A percentile compares a stretch with the other conserved stretches of the same genome.
Evolutionary conservation across 768 basidiomycete species (phyloP).

Genomic region (Aureoboletus auriporus): DNA sequence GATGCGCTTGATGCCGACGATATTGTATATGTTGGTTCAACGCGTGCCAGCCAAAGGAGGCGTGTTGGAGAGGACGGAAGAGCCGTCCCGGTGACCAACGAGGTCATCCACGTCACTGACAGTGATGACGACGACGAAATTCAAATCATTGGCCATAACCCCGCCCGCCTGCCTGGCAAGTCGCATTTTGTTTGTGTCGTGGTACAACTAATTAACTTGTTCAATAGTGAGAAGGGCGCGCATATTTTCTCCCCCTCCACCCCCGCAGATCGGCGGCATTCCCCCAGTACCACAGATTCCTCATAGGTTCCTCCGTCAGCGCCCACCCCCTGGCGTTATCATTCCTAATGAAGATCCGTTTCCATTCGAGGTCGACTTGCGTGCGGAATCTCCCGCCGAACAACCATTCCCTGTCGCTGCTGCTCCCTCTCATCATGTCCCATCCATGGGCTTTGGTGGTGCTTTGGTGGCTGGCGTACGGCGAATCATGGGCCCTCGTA

Average conservation of each 20-base stretch:
- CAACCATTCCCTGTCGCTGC: conserved; percentile 34
- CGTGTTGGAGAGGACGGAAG: conserved; percentile 22
- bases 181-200: background rate
- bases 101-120: conserved; percentile 35
- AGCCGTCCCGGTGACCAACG: conserved; percentile 11
- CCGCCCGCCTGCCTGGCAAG: conserved; percentile 19
- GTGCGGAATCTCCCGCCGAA: conserved; percentile 15
- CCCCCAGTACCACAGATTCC: conserved; percentile 59
- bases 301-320: conserved; percentile 35
- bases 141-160: conserved; percentile 24
- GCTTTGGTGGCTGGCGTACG: conserved; percentile 47
- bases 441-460: conserved; percentile 63
- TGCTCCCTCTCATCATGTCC: conserved; percentile 51
- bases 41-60: conserved; percentile 24
- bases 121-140: conserved; percentile 38
- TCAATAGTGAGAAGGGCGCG: conserved; percentile 18
- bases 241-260: conserved; percentile 49
- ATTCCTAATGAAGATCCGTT: conserved; percentile 50
- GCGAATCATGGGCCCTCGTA: conserved; percentile 19
- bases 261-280: conserved; percentile 32
- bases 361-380: conserved; percentile 42
- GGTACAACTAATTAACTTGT: background rate
- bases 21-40: conserved; percentile 23
- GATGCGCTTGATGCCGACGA: conserved; percentile 37
- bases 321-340: conserved; percentile 39